These are phyloP conservation scores for Inonotus hispidus DNA, from an alignment of 1,284 basidiomycete species.

Conservation along the genomic window DNA sequence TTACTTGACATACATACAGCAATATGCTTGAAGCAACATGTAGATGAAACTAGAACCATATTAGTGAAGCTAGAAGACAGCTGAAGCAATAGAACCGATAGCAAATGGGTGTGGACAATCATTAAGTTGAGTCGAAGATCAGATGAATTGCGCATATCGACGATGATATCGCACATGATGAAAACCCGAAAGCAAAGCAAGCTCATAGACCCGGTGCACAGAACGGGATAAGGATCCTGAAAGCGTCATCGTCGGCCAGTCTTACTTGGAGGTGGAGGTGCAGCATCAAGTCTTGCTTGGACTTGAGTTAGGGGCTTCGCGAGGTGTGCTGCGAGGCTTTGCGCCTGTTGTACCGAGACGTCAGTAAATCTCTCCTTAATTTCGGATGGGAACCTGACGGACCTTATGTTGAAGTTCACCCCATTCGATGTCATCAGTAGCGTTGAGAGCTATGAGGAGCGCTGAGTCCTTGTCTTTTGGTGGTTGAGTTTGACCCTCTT, in stretches of 20 bases:
- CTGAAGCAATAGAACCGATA: neutral
- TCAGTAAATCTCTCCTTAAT: too few relatives aligned
- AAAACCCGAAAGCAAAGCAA: too few relatives aligned
- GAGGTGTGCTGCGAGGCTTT: constrained; percentile 14
- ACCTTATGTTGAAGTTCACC: constrained; percentile 59
- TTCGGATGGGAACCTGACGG: constrained; percentile 20
- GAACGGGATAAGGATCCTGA: too few relatives aligned
- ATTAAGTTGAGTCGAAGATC: neutral
- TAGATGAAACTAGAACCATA: too few relatives aligned
- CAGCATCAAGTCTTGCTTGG: constrained; percentile 1
- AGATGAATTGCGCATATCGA: neutral
- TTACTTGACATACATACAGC: too few relatives aligned
- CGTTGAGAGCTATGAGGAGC: constrained; percentile 64
- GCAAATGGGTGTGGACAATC: neutral
- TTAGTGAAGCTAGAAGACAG: too few relatives aligned
- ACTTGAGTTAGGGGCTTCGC: constrained; percentile 13
- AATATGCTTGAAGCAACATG: too few relatives aligned
- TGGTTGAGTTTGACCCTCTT: neutral
- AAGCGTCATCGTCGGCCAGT: constrained; percentile 4
- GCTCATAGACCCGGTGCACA: too few relatives aligned
- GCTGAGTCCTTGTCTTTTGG: constrained; percentile 42
- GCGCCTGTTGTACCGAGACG: too few relatives aligned
- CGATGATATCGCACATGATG: neutral
- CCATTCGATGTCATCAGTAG: constrained; percentile 54
- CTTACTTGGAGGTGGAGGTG: neutral